Base-by-base conservation (phyloP, 2,329 filamentous ascomycete genomes). In the Beauveria varroae region DNA sequence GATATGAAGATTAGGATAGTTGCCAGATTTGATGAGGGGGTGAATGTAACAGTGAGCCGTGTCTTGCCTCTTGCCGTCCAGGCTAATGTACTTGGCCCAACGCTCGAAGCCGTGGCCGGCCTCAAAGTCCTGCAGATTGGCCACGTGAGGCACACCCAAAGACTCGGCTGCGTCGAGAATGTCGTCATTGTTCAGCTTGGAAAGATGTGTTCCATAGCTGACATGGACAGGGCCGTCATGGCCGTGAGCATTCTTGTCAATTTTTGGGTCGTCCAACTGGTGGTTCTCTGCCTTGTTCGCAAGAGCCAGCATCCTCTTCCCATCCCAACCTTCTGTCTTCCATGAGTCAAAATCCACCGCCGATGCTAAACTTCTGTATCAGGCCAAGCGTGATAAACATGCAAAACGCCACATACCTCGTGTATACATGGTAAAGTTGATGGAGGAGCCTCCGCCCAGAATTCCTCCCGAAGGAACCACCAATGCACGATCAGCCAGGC, bases 241-340 rank as follows among this genome's bases (percentile, higher is more conserved):
- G 6, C 82, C 81, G 64, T 84, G 82, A 5, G 69, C 64, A 22
- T 18, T 47, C 44, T 57, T 30, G 22, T 63, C 37, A 20, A 60
- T 54, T 5, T 70, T 71, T 54, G 73, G 72, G 6, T 73, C 68
- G 60, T 74, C 77, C 6, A 72, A 68, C 5, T 78, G 75, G 62
- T 80, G 84, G 0, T 78, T 83, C 68, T 84, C 81, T 16, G 81
- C 67, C 73, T 72, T 83, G 56, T 78, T 81, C 64, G 81, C 68
- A 57, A 80, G 76, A 0, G 80, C 79, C 5, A 79, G 62, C 70
- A 84, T 73, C 6, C 82, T 80, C 20, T 82, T 74, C 6, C 76
- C 73, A 26, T 69, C 68, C 81, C 81, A 84, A 0, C 81, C 81
- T 22, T 75, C 71, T 0, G 75, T 76, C 7, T 81, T 75, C 81